Percentiles rank a stretch among this genome's conserved stretches.
These are phyloP conservation scores for Albizia julibrissin DNA, from an alignment of 306 rosid species.

Conservation along the genomic window DNA sequence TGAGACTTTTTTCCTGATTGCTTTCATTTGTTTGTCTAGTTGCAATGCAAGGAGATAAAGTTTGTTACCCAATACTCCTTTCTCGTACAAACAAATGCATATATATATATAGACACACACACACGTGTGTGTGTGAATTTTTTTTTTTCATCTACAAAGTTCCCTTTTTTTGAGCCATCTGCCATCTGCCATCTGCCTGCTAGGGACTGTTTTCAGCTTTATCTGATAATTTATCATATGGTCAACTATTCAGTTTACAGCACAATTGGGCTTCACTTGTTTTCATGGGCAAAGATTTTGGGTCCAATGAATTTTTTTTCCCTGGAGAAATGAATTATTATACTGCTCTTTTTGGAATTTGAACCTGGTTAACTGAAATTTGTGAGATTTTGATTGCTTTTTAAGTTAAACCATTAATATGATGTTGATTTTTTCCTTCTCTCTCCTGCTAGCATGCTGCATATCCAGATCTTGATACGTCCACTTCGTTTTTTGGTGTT, in stretches of 20 bases:
- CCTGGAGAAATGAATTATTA: slow-evolving; percentile 8
- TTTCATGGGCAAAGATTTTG: slow-evolving; percentile 5
- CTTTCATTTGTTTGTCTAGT: slow-evolving; percentile 24
- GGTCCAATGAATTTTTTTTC: slow-evolving; percentile 8
- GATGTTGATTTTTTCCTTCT: slow-evolving; percentile 29
- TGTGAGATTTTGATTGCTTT: slow-evolving; percentile 9
- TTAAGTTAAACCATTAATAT: slow-evolving; percentile 3
- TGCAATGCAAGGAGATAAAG: slow-evolving; percentile 12
- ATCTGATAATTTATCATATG: neutral
- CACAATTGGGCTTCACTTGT: slow-evolving; percentile 5
- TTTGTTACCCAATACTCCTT: slow-evolving; percentile 1
- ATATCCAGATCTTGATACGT: slow-evolving; percentile 79
- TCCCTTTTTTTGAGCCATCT: neutral
- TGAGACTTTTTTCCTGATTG: neutral
- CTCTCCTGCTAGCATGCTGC: slow-evolving; percentile 83
- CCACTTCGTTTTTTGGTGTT: slow-evolving; percentile 95
- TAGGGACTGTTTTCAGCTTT: slow-evolving; percentile 15
- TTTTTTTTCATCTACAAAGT: neutral
- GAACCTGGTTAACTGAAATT: slow-evolving; percentile 19
- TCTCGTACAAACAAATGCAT: neutral
- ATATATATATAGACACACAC: no score
- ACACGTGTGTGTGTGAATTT: neutral
- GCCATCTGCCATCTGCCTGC: neutral
- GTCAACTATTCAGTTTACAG: neutral
- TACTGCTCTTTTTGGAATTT: slow-evolving; percentile 15